These are phyloP conservation scores for Podaxis sp. DNA, from an alignment of 768 basidiomycete species.

Conservation along the genomic window DNA sequence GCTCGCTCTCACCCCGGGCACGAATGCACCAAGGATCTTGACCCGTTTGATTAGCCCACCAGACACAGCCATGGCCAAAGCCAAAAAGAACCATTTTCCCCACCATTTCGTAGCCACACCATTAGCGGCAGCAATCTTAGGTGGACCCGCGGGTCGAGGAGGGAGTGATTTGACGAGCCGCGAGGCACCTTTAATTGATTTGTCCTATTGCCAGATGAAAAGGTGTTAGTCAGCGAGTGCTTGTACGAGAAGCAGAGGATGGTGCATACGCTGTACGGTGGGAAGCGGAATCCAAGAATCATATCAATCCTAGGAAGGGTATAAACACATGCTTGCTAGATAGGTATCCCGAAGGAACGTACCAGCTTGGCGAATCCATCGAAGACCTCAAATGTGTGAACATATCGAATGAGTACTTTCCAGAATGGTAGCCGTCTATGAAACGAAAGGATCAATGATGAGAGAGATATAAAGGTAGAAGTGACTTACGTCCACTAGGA, in stretches of 20 bases:
- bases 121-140: slow-evolving; percentile 20
- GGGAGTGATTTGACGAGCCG: slow-evolving; percentile 30
- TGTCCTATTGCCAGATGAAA: background rate
- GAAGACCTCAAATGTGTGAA: slow-evolving; percentile 76
- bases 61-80: slow-evolving; percentile 41
- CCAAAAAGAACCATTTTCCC: slow-evolving; percentile 50
- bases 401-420: slow-evolving; percentile 72
- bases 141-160: slow-evolving; percentile 43
- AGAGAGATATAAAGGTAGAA: background rate
- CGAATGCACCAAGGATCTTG: slow-evolving; percentile 25
- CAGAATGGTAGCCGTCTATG: slow-evolving; percentile 67
- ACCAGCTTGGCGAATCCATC: slow-evolving; percentile 61
- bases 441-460: background rate
- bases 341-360: slow-evolving; percentile 14
- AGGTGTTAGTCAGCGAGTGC: background rate
- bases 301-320: slow-evolving; percentile 43
- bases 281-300: slow-evolving; percentile 52
- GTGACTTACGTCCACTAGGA: slow-evolving; percentile 62
- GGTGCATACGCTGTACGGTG: slow-evolving; percentile 52
- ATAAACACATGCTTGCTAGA: background rate
- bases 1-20: background rate
- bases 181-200: background rate
- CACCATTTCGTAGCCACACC: slow-evolving; percentile 31
- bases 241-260: background rate
- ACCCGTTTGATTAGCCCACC: slow-evolving; percentile 42